Evolutionary conservation across 257 asterid species (phyloP).

Genomic region (Solanum neorickii): DNA sequence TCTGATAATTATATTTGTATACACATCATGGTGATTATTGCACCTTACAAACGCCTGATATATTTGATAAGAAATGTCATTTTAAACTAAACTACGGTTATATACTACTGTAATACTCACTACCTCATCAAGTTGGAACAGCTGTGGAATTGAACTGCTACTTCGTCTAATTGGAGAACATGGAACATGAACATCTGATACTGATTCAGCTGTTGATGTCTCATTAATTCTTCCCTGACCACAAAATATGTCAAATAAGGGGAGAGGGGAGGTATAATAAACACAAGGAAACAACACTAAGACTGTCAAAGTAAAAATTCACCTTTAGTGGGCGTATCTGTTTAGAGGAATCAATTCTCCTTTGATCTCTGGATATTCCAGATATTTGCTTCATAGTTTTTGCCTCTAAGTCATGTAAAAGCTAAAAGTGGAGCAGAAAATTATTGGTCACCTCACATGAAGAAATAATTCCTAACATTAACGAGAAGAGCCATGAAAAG

Average conservation of each 20-base stretch:
- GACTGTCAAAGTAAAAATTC: not conserved
- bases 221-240: conserved; percentile 47
- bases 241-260: not conserved
- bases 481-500: not conserved
- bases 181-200: conserved; percentile 42
- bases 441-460: not conserved
- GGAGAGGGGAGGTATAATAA: not conserved
- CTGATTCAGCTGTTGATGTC: conserved; percentile 42
- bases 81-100: not conserved
- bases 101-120: conserved; percentile 22
- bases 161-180: conserved; percentile 32
- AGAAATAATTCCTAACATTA: not conserved
- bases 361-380: conserved; percentile 30
- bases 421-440: conserved; percentile 20
- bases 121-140: conserved; percentile 49
- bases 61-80: not conserved
- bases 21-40: not conserved
- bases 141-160: conserved; percentile 20
- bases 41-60: not conserved
- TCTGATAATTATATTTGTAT: not conserved
- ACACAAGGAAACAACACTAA: not conserved
- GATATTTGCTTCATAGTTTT: conserved; percentile 28
- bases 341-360: conserved; percentile 23
- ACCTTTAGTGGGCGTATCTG: conserved; percentile 42
- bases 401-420: conserved; percentile 44